Evolutionary conservation across 805 yeast genomes (phyloP).

Genomic region (Groenewaldozyma salmanticensis): DNA sequence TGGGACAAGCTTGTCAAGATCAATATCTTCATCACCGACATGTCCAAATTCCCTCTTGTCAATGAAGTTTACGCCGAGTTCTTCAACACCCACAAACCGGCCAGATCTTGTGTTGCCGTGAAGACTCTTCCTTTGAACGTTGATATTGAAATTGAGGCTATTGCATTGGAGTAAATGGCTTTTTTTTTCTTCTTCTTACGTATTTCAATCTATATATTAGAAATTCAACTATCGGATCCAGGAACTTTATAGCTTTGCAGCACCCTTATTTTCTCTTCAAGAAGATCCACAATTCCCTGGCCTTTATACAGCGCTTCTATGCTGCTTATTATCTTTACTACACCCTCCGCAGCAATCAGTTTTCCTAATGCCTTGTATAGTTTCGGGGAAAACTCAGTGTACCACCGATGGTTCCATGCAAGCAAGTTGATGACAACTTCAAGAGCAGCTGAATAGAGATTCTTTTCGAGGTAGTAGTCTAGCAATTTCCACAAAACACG

Average conservation of each 20-base stretch:
- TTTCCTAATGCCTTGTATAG: constrained; percentile 48
- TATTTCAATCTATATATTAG: too few relatives aligned
- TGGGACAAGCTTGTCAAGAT: constrained; percentile 72
- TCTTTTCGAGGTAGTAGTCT: constrained; percentile 42
- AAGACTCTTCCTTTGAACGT: constrained; percentile 51
- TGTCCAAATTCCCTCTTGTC: constrained; percentile 69
- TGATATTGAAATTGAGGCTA: constrained; percentile 65
- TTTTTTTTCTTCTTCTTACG: too few relatives aligned
- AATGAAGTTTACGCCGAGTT: constrained; percentile 57
- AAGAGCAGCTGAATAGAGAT: constrained; percentile 32
- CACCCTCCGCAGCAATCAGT: constrained; percentile 66
- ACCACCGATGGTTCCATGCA: constrained; percentile 99
- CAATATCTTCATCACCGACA: constrained; percentile 78
- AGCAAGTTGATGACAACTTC: constrained; percentile 63
- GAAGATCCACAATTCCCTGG: constrained; percentile 22
- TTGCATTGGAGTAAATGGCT: constrained; percentile 37
- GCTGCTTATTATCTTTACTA: constrained; percentile 51
- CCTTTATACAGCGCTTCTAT: constrained; percentile 27
- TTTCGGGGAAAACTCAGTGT: constrained; percentile 74
- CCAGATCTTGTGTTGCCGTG: constrained; percentile 93
- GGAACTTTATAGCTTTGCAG: constrained; percentile 18
- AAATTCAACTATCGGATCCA: constrained; percentile 16
- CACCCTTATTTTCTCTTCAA: constrained; percentile 18
- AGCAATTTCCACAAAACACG: constrained; percentile 67
- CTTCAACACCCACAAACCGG: constrained; percentile 38